Percentiles rank a stretch among this genome's conserved stretches.
phyloP scores from a whole-genome alignment of 495 filamentous ascomycete genomes.

The Parathielavia hyrcaniae region DNA sequence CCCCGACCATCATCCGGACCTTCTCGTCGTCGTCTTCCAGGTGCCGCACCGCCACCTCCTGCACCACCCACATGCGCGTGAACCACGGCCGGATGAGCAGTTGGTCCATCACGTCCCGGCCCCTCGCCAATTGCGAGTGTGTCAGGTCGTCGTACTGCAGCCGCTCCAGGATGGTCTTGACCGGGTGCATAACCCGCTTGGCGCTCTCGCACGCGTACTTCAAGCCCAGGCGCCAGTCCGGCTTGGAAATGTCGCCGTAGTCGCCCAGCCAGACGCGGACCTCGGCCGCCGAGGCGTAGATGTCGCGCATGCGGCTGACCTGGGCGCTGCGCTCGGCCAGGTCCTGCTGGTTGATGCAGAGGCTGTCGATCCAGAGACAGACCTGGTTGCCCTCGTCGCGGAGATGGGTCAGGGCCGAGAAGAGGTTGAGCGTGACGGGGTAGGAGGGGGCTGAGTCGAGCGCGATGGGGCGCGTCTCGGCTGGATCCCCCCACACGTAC shows the following conservation, averaged over 20 bases:
- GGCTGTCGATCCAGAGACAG: not conserved
- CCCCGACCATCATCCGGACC: not conserved
- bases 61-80: slow-evolving; percentile 3
- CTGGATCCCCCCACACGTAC: not conserved
- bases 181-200: not conserved
- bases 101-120: not conserved
- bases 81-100: not conserved
- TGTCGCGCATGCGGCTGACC: not conserved
- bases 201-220: not conserved
- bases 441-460: not conserved
- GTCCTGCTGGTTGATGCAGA: slow-evolving; percentile 2
- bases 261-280: slow-evolving; percentile 2
- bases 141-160: too few relatives aligned
- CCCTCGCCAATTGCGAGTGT: not conserved
- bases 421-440: not conserved
- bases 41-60: not conserved
- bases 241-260: not conserved
- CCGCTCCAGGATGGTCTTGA: not conserved
- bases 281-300: not conserved
- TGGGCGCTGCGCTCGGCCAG: slow-evolving; percentile 1
- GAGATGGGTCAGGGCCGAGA: not conserved
- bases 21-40: not conserved
- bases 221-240: not conserved
- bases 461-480: not conserved
- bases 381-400: not conserved